phyloP scores from a whole-genome alignment of 345 rosid species.

The Erucastrum elatum region DNA sequence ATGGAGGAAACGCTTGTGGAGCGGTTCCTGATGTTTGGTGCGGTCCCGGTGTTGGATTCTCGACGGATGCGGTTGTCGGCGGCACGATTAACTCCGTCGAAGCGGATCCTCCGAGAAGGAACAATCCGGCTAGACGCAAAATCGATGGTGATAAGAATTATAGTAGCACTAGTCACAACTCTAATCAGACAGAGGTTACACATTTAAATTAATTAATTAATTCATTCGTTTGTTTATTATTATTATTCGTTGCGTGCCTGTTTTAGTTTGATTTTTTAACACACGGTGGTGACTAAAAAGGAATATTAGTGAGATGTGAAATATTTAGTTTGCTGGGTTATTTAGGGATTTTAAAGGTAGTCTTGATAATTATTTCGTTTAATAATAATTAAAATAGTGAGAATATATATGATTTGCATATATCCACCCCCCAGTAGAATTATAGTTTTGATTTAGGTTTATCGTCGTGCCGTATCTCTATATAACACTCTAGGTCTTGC shows the following conservation, averaged over 20 bases:
- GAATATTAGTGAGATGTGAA: background rate
- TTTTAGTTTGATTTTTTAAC: background rate
- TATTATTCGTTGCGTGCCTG: background rate
- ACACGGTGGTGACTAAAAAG: background rate
- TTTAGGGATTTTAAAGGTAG: background rate
- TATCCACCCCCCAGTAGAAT: background rate
- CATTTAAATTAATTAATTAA: background rate
- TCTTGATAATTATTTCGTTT: no score
- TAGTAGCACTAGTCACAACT: background rate
- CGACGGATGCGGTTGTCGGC: slow-evolving; percentile 62
- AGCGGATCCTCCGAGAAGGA: slow-evolving; percentile 50
- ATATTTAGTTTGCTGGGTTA: background rate
- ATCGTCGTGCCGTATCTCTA: background rate
- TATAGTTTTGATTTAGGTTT: background rate
- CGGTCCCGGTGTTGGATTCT: slow-evolving; percentile 87
- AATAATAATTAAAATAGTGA: background rate
- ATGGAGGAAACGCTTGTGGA: slow-evolving; percentile 39
- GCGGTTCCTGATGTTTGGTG: slow-evolving; percentile 87
- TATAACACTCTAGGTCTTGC: background rate
- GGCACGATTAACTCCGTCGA: slow-evolving; percentile 48
- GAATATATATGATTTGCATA: background rate
- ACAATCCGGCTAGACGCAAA: slow-evolving; percentile 59
- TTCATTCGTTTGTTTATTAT: background rate
- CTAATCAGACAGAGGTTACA: background rate
- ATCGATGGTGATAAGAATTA: slow-evolving; percentile 46